Conservation (phyloP, 441 rosid species). For the Theobroma grandiflorum region DNA sequence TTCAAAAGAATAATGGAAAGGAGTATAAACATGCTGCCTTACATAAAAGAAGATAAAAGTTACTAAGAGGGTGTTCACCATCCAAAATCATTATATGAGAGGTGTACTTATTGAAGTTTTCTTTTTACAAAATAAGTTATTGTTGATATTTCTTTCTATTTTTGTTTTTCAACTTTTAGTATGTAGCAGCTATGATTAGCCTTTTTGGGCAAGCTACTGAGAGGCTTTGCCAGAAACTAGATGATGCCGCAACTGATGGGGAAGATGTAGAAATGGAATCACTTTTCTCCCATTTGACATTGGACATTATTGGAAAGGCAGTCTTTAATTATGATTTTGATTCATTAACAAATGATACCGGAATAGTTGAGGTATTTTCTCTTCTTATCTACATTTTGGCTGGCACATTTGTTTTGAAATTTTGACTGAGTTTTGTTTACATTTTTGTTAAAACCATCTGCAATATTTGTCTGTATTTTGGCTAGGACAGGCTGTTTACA, state of each 20-base stretch:
- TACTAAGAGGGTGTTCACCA: neutral
- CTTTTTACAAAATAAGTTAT: neutral
- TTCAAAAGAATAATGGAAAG: neutral
- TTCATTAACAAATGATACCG: conserved; percentile 89
- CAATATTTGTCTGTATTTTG: conserved; percentile 19
- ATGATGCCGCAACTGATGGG: conserved; percentile 75
- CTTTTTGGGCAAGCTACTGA: conserved; percentile 91
- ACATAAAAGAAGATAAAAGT: neutral
- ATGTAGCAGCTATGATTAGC: conserved; percentile 91
- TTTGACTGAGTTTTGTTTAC: conserved; percentile 17
- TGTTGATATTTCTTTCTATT: conserved; percentile 11
- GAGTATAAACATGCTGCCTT: neutral
- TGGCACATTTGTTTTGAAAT: neutral
- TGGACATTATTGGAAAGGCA: conserved; percentile 96
- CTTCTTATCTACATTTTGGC: conserved; percentile 12
- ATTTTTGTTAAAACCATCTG: conserved; percentile 23
- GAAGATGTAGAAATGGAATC: conserved; percentile 98
- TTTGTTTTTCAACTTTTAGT: conserved; percentile 52
- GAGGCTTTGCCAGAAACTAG: conserved; percentile 90
- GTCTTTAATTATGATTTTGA: conserved; percentile 97
- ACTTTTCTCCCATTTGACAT: conserved; percentile 92
- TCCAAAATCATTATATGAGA: neutral
- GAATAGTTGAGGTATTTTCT: conserved; percentile 85
- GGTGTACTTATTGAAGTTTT: neutral
- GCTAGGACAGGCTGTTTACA: conserved; percentile 82